Conservation (phyloP, 768 basidiomycete species). For the Rhizopogon roseolus region DNA sequence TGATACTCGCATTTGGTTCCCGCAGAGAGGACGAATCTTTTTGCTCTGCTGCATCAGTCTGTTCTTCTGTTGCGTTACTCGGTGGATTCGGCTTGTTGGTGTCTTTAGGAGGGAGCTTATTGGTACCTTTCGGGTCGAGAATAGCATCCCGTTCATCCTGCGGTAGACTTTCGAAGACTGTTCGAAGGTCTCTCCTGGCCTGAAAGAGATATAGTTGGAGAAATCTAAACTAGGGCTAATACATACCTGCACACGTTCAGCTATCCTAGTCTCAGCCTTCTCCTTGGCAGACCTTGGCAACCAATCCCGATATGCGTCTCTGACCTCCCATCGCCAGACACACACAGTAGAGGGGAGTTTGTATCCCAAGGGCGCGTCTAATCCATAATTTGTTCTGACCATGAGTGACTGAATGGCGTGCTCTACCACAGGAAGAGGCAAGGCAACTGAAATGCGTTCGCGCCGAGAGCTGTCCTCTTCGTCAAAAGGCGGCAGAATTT, state of each 20-base stretch:
- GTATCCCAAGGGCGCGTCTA: constrained; percentile 46
- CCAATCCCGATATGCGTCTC: constrained; percentile 51
- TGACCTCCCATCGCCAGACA: constrained; percentile 87
- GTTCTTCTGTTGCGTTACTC: not conserved
- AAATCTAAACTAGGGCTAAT: not conserved
- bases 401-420: constrained; percentile 59
- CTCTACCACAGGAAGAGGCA: constrained; percentile 52
- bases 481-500: constrained; percentile 60
- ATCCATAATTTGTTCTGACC: constrained; percentile 75
- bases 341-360: constrained; percentile 61
- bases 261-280: constrained; percentile 53
- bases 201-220: constrained; percentile 20
- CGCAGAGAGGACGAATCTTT: constrained; percentile 21
- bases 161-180: constrained; percentile 52
- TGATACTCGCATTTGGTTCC: constrained; percentile 14
- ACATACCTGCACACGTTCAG: constrained; percentile 64
- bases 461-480: constrained; percentile 41
- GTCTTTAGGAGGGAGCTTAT: constrained; percentile 30
- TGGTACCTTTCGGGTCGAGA: constrained; percentile 43
- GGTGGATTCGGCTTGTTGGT: constrained; percentile 18
- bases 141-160: constrained; percentile 52
- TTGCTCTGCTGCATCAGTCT: constrained; percentile 13
- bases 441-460: constrained; percentile 30
- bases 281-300: constrained; percentile 63
- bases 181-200: constrained; percentile 55